phyloP scores from a whole-genome alignment of 1,284 basidiomycete species.

The Nidula niveotomentosa region DNA sequence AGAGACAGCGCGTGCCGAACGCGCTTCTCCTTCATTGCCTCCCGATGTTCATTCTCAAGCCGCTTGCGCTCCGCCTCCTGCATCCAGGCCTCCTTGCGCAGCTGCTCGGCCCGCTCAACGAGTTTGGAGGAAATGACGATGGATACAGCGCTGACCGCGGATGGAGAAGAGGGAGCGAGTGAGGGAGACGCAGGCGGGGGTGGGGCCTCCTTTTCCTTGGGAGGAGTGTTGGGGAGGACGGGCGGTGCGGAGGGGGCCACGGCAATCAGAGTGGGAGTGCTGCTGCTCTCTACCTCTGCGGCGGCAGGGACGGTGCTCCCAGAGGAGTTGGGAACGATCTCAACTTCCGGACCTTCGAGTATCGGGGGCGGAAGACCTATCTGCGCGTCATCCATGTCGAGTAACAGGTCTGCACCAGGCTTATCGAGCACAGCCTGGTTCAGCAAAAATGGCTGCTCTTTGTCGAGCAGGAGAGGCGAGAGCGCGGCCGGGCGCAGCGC shows the following conservation, averaged over 20 bases:
- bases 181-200: conserved; percentile 16
- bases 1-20: conserved; percentile 35
- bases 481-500: conserved; percentile 1
- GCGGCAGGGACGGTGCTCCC: too few species aligned
- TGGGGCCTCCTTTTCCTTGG: background rate
- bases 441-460: conserved; percentile 1
- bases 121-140: conserved; percentile 25
- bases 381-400: too few species aligned
- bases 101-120: conserved; percentile 29
- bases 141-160: conserved; percentile 30
- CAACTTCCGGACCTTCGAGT: too few species aligned
- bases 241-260: background rate
- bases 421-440: background rate
- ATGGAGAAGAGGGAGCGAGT: conserved; percentile 10
- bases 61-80: conserved; percentile 25
- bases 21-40: conserved; percentile 26
- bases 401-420: background rate
- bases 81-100: conserved; percentile 35
- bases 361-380: too few species aligned
- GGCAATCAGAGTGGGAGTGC: background rate
- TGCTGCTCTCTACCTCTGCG: background rate
- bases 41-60: conserved; percentile 25
- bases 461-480: conserved; percentile 8
- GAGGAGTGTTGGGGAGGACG: background rate
- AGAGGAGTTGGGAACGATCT: too few species aligned